Percentiles rank a stretch among this genome's conserved stretches.
Evolutionary conservation across 225 moss, liverwort and hornwort genomes (phyloP).

Genomic region (Antitrichia curtipendula): DNA sequence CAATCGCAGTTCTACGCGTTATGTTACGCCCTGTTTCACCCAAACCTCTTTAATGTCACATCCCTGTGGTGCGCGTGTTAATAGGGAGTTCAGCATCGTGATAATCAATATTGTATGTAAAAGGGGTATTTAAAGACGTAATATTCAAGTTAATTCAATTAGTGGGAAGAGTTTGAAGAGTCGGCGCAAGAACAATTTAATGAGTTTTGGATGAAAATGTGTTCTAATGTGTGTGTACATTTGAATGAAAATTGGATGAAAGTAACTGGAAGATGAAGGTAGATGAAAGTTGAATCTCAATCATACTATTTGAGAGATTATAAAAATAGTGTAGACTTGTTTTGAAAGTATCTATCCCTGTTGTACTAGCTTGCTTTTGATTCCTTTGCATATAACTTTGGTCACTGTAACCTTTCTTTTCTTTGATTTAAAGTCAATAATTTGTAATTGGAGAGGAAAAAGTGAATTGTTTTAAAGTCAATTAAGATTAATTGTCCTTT

Average conservation of each 20-base stretch:
- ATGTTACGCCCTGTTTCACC: background rate
- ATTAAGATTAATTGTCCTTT: fast-evolving
- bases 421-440: background rate
- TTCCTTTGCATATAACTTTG: background rate
- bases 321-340: background rate
- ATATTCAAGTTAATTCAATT: background rate
- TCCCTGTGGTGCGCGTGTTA: background rate
- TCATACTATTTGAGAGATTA: background rate
- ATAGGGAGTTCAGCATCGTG: background rate
- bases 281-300: background rate
- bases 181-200: background rate
- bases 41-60: background rate
- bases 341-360: fast-evolving
- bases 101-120: background rate
- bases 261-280: background rate
- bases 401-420: background rate
- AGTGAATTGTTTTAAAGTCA: fast-evolving
- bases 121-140: background rate
- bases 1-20: background rate
- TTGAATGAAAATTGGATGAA: background rate
- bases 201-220: background rate
- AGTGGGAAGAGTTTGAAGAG: background rate
- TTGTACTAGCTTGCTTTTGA: background rate
- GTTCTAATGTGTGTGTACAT: fast-evolving
- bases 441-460: background rate